Evolutionary conservation across 306 rosid species (phyloP).

Genomic region (Ziziphus jujuba): DNA sequence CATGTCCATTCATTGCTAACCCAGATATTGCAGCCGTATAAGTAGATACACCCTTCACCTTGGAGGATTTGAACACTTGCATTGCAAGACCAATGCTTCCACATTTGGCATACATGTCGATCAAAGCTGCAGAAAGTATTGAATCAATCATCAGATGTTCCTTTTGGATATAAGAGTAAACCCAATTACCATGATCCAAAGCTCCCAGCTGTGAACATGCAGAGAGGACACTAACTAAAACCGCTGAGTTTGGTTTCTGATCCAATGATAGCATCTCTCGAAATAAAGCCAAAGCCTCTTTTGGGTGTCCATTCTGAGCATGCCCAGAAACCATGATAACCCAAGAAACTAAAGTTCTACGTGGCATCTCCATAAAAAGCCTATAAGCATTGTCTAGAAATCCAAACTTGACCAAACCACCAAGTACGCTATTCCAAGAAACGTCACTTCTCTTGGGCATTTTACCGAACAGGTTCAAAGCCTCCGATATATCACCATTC

Average conservation of each 20-base stretch:
- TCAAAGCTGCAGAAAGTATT: conserved; percentile 23
- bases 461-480: conserved; percentile 15
- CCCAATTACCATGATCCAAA: conserved; percentile 22
- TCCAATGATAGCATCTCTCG: conserved; percentile 17
- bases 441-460: conserved; percentile 20
- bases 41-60: conserved; percentile 15
- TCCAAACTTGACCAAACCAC: conserved; percentile 20
- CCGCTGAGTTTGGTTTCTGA: conserved; percentile 14
- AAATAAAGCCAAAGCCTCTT: conserved; percentile 23
- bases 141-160: conserved; percentile 11
- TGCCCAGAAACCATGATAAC: conserved; percentile 24
- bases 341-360: conserved; percentile 24
- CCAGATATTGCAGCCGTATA: conserved; percentile 28
- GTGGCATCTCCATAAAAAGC: conserved; percentile 22
- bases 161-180: conserved; percentile 18
- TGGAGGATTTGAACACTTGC: conserved; percentile 19
- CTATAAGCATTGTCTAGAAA: conserved; percentile 15
- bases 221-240: conserved; percentile 27
- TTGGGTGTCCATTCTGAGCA: conserved; percentile 16
- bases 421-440: conserved; percentile 24
- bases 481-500: conserved; percentile 11
- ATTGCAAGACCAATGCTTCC: conserved; percentile 28
- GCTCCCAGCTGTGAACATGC: conserved; percentile 29
- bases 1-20: conserved; percentile 28
- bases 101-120: conserved; percentile 30